phyloP scores from a whole-genome alignment of 2,329 filamentous ascomycete genomes.

The Epichloe scottii region DNA sequence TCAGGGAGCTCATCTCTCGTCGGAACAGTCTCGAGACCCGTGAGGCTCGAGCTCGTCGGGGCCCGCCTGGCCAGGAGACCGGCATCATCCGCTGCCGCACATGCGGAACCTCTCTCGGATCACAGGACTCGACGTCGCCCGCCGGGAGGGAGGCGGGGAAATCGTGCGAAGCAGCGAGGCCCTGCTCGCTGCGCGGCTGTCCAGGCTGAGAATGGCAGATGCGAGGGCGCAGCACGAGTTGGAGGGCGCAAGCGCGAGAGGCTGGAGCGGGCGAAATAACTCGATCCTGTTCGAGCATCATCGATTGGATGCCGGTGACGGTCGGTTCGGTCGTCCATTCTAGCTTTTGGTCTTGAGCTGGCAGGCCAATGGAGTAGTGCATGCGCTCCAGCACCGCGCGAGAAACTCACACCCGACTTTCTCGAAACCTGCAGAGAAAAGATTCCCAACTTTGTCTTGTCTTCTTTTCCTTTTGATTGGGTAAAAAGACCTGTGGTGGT shows the following conservation, averaged over 20 bases:
- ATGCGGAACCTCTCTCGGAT: background rate
- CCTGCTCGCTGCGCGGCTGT: slow-evolving; percentile 10
- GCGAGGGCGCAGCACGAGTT: slow-evolving; percentile 7
- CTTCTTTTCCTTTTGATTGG: too few relatives aligned
- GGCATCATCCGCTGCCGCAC: background rate
- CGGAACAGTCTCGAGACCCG: slow-evolving; percentile 6
- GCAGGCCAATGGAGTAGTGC: too few relatives aligned
- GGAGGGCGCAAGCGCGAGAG: slow-evolving; percentile 9
- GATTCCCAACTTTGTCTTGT: too few relatives aligned
- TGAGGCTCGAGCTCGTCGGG: slow-evolving; percentile 4
- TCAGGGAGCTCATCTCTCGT: slow-evolving; percentile 22
- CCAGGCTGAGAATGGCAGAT: slow-evolving; percentile 6
- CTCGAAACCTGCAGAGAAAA: too few relatives aligned
- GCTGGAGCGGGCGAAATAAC: slow-evolving; percentile 9
- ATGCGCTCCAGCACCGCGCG: too few relatives aligned
- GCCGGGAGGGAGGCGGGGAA: background rate
- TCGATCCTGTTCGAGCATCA: slow-evolving; percentile 8
- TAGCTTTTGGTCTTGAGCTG: too few relatives aligned
- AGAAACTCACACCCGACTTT: too few relatives aligned
- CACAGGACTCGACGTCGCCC: slow-evolving; percentile 2
- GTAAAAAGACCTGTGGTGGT: too few relatives aligned
- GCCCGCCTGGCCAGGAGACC: background rate
- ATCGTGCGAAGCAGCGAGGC: slow-evolving; percentile 9
- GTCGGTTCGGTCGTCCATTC: slow-evolving; percentile 1
- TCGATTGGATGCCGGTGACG: slow-evolving; percentile 7